Evolutionary conservation across 148 eudicot species (phyloP), one percentile per base, ranked within the genome.

Genomic region (Polygonum maritimum): DNA sequence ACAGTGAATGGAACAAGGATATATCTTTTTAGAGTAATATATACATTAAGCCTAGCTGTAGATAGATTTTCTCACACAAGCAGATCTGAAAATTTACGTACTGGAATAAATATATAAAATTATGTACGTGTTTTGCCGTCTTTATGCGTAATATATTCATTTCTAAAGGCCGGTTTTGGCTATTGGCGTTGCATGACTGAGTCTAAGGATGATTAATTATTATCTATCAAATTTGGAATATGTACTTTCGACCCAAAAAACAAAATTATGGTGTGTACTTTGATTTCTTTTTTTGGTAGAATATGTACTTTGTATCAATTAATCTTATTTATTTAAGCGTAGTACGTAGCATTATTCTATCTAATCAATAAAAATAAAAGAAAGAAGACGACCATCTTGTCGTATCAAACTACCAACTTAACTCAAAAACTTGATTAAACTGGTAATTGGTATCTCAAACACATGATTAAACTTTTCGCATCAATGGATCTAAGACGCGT

Each of bases 41-140:
- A 58, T 26, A 58, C 13, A 9, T 58, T 3, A 31, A 63, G 41
- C 5, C 44, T 67, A 67, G 71, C 71, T 67, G 71, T 67, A 67
- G 9, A 67, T 31, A 51, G 69, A 67, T 36, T 67, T 63, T 63
- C 35, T 63, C 69, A 63, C 69, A 4, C 39, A 67, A 67, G 71
- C 71, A 67, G 38, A 67, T 67, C 71, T 38, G 21, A 36, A 63
- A 36, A 2, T 36, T 67, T 7, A n/a, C n/a, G n/a, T n/a, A 36
- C 71, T 67, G 44, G 71, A 36, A 44, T 44, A 26, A 63, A 31
- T 13, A 15, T 11, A 55, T 49, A 9, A 21, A n/a, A 19, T 31
- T 2, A 31, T 63, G 39, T 36, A 13, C 38, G 44, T 10, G 10
- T 44, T 44, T 67, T 67, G 71, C 71, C 71, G 71, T 35, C 71